A percentile compares a stretch with the other conserved stretches of the same genome.
Evolutionary conservation across 2,329 filamentous ascomycete species (phyloP).

Genomic region (Epicoccum nigrum): DNA sequence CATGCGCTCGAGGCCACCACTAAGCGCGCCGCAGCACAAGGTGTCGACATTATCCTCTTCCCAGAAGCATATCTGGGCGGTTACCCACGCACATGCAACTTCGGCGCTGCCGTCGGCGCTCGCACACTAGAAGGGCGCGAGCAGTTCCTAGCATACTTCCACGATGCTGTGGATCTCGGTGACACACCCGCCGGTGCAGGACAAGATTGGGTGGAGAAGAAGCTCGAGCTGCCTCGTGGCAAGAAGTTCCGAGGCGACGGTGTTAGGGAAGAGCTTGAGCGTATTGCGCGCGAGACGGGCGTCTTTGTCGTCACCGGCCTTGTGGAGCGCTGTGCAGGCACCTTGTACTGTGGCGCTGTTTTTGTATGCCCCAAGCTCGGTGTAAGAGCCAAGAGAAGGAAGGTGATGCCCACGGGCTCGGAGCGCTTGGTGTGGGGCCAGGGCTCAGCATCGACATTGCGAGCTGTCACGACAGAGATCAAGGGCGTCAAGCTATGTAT

Average conservation of each 20-base stretch:
- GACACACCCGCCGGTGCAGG: conserved; percentile 76
- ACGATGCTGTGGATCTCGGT: conserved; percentile 79
- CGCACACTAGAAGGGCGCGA: conserved; percentile 74
- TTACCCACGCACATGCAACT: conserved; percentile 81
- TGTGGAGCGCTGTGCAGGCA: conserved; percentile 81
- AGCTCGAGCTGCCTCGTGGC: conserved; percentile 58
- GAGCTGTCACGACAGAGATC: conserved; percentile 79
- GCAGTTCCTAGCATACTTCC: conserved; percentile 82
- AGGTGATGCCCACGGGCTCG: conserved; percentile 88
- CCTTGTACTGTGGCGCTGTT: conserved; percentile 80
- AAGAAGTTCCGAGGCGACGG: conserved; percentile 69
- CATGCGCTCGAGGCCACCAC: conserved; percentile 68
- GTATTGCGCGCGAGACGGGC: conserved; percentile 75
- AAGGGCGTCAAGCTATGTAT: conserved; percentile 80
- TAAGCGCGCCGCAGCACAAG: conserved; percentile 64
- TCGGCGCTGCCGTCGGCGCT: conserved; percentile 75
- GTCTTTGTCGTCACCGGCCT: conserved; percentile 82
- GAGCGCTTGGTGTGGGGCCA: conserved; percentile 91
- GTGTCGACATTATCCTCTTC: conserved; percentile 77
- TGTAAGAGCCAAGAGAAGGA: conserved; percentile 81
- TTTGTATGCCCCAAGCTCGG: conserved; percentile 80
- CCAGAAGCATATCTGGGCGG: conserved; percentile 93
- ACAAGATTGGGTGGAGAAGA: conserved; percentile 70
- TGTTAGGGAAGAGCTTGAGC: conserved; percentile 79
- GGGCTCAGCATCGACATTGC: conserved; percentile 77